These are phyloP conservation scores for Castanospermum australe DNA, from an alignment of 306 rosid genomes.

Conservation along the genomic window DNA sequence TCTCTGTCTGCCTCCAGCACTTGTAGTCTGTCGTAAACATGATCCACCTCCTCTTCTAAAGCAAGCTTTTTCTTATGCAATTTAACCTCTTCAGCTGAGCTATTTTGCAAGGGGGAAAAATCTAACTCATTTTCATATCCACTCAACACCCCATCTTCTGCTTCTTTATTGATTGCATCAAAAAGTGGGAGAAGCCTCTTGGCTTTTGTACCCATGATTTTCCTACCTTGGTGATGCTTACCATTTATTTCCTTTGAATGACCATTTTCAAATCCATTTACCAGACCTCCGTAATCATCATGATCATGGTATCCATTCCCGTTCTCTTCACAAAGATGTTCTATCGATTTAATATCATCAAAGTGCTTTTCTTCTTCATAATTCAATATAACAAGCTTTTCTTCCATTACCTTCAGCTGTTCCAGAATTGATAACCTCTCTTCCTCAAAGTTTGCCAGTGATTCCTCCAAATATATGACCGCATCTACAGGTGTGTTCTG, in stretches of 20 bases:
- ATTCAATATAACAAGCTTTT: conserved; percentile 71
- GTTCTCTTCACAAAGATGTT: conserved; percentile 47
- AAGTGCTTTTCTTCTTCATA: conserved; percentile 58
- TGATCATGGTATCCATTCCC: conserved; percentile 71
- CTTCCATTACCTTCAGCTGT: conserved; percentile 81
- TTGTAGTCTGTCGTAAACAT: conserved; percentile 84
- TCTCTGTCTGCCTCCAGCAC: conserved; percentile 90
- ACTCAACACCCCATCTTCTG: conserved; percentile 52
- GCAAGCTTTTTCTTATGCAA: conserved; percentile 44
- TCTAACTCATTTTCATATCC: conserved; percentile 54
- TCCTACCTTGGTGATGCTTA: conserved; percentile 56
- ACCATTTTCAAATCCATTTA: conserved; percentile 65
- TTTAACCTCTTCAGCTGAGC: conserved; percentile 38
- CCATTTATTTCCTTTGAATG: conserved; percentile 62
- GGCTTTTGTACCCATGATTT: conserved; percentile 39
- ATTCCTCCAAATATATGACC: conserved; percentile 71
- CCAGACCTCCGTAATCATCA: conserved; percentile 32
- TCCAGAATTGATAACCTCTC: conserved; percentile 83
- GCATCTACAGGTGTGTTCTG: conserved; percentile 83
- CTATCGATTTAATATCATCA: conserved; percentile 42
- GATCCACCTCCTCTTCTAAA: conserved; percentile 61
- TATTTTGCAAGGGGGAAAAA: conserved; percentile 29
- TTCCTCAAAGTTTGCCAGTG: conserved; percentile 82
- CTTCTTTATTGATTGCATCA: conserved; percentile 56
- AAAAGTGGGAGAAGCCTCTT: conserved; percentile 66